Conservation (phyloP, 2,329 filamentous ascomycete species). For the Periconia digitata region DNA sequence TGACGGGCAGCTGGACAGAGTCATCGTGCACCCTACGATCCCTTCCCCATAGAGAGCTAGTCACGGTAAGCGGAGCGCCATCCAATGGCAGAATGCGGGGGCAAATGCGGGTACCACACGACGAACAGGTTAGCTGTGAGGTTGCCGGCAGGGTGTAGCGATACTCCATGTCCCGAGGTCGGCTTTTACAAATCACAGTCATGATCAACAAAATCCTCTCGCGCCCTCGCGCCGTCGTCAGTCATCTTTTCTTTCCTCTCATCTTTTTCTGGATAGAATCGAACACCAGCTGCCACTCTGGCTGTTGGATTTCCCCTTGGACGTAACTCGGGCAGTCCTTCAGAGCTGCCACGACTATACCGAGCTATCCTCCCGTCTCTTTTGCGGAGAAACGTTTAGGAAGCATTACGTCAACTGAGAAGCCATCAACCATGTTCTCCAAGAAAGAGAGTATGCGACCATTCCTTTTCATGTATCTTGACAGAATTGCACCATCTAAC, state of each 20-base stretch:
- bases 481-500: slow-evolving; percentile 16
- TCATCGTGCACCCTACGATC: not conserved
- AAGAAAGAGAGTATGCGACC: slow-evolving; percentile 36
- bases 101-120: not conserved
- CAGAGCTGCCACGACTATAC: too few relatives aligned
- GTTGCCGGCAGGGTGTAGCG: not conserved
- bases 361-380: too few relatives aligned
- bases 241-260: not conserved
- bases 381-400: too few relatives aligned
- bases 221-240: too few relatives aligned
- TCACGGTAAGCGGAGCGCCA: not conserved
- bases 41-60: too few relatives aligned
- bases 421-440: slow-evolving; percentile 27
- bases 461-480: not conserved
- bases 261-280: not conserved
- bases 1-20: too few relatives aligned
- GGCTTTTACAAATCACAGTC: not conserved
- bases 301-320: too few relatives aligned
- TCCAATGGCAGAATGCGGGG: not conserved
- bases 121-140: not conserved
- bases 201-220: not conserved
- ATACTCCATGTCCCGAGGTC: not conserved
- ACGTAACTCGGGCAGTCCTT: too few relatives aligned
- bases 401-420: not conserved
- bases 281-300: too few relatives aligned